A percentile compares a stretch with the other conserved stretches of the same genome.
Evolutionary conservation across 257 asterid species (phyloP).

Genomic region (Solanum gracilifrons): DNA sequence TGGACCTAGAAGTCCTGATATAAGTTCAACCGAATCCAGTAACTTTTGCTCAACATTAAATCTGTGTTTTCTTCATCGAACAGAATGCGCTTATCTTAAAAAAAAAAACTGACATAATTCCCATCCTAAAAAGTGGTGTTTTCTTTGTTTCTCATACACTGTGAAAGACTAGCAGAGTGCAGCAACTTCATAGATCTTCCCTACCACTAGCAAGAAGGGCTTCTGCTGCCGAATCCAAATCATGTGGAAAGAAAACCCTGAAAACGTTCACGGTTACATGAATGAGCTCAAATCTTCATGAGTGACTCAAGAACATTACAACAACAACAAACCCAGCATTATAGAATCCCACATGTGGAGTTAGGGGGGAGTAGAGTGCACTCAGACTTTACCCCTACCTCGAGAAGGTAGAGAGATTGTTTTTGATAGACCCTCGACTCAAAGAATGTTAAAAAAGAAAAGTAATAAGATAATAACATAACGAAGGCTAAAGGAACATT

Average conservation of each 20-base stretch:
- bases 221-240: constrained; percentile 75
- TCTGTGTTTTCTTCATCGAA: not conserved
- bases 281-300: not conserved
- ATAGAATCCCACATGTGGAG: not conserved
- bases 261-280: not conserved
- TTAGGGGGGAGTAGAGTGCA: not conserved
- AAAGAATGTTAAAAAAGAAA: not conserved
- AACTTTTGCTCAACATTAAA: not conserved
- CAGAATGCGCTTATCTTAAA: not conserved
- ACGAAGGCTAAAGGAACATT: not conserved
- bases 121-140: not conserved
- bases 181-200: constrained; percentile 2
- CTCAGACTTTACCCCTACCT: not conserved
- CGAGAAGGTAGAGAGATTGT: not conserved
- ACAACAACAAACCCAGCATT: not conserved
- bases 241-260: constrained; percentile 90
- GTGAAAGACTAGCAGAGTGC: not conserved
- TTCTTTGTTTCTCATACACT: not conserved
- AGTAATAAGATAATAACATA: not conserved
- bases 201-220: constrained; percentile 51
- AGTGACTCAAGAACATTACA: not conserved
- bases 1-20: not conserved
- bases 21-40: not conserved
- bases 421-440: not conserved
- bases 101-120: not conserved